Conservation (phyloP, 495 filamentous ascomycete species). For the Tuber brumale region DNA sequence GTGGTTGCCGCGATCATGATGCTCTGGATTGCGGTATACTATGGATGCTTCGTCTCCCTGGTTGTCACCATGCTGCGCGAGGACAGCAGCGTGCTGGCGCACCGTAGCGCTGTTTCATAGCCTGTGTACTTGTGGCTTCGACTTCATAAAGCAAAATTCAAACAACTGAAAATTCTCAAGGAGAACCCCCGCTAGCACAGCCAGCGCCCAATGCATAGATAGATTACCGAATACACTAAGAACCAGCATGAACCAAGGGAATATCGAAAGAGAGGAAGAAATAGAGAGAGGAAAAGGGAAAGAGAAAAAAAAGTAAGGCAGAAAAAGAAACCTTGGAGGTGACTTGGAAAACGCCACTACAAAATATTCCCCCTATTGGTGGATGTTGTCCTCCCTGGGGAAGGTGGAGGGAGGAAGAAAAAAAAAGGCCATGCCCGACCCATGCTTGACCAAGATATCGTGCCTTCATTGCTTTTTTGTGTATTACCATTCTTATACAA, state of each 20-base stretch:
- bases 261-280: background rate
- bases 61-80: background rate
- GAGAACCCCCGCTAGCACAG: background rate
- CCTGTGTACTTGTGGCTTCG: background rate
- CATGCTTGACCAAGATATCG: constrained; percentile 11
- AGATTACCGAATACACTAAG: background rate
- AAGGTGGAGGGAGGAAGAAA: background rate
- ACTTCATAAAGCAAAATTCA: background rate
- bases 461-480: background rate
- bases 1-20: background rate
- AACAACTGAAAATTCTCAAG: background rate
- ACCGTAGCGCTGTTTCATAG: background rate
- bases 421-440: background rate
- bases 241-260: background rate
- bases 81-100: background rate
- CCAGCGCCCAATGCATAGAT: background rate
- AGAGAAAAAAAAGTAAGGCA: background rate
- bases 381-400: background rate
- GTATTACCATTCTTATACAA: constrained; percentile 16
- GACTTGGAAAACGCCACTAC: background rate
- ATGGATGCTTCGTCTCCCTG: background rate
- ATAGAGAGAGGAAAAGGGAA: background rate
- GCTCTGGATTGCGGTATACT: background rate
- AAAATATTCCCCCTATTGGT: background rate
- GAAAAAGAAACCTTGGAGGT: background rate